Evolutionary conservation across 768 basidiomycete genomes (phyloP).

Genomic region (Trichaptum fuscoviolaceum): DNA sequence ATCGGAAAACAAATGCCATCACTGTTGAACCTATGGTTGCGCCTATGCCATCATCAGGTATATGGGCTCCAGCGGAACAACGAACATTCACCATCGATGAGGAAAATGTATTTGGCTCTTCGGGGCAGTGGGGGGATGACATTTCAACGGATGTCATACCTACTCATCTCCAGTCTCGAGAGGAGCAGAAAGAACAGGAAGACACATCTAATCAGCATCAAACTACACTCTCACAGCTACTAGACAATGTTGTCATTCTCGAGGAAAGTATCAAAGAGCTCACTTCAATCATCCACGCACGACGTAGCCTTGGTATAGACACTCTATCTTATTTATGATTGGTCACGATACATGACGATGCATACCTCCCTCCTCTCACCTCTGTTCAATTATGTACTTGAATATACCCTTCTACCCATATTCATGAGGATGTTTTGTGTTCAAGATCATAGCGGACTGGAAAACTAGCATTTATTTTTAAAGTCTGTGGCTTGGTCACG

Average conservation of each 20-base stretch:
- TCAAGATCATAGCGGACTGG: too few relatives aligned
- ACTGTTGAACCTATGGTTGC: slow-evolving; percentile 66
- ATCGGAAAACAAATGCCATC: slow-evolving; percentile 69
- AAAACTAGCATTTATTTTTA: too few relatives aligned
- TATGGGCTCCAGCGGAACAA: slow-evolving; percentile 57
- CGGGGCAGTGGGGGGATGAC: slow-evolving; percentile 37
- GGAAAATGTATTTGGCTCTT: slow-evolving; percentile 64
- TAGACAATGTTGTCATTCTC: slow-evolving; percentile 92
- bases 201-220: slow-evolving; percentile 15
- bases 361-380: neutral
- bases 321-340: slow-evolving; percentile 62
- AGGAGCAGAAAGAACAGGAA: slow-evolving; percentile 23
- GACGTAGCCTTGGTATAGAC: slow-evolving; percentile 82
- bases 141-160: slow-evolving; percentile 19
- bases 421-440: too few relatives aligned
- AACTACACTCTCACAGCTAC: slow-evolving; percentile 66
- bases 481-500: too few relatives aligned
- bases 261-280: slow-evolving; percentile 96
- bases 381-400: neutral
- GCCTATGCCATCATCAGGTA: slow-evolving; percentile 49
- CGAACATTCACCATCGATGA: slow-evolving; percentile 53
- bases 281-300: slow-evolving; percentile 77
- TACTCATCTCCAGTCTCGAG: neutral
- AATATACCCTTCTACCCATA: neutral
- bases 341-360: neutral